Evolutionary conservation across 257 asterid species (phyloP).

Genomic region (Lycium ferocissimum): DNA sequence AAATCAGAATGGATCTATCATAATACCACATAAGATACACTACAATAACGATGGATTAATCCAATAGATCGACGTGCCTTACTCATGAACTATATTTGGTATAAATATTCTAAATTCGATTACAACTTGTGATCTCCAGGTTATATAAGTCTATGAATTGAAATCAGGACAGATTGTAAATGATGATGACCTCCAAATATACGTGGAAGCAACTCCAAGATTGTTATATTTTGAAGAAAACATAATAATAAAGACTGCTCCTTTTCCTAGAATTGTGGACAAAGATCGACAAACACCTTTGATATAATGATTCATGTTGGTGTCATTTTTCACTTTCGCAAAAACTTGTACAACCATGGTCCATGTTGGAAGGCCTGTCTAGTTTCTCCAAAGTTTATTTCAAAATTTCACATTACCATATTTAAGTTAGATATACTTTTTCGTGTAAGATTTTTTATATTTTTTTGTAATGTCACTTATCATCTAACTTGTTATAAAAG

Average conservation of each 20-base stretch:
- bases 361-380: constrained; percentile 16
- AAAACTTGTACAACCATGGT: background rate
- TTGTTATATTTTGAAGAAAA: background rate
- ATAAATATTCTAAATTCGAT: background rate
- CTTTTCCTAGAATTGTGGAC: constrained; percentile 16
- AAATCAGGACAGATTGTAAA: background rate
- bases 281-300: constrained; percentile 1
- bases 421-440: background rate
- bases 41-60: background rate
- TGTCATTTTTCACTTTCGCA: background rate
- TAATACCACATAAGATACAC: background rate
- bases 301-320: background rate
- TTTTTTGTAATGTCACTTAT: too few relatives aligned
- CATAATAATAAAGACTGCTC: background rate
- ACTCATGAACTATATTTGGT: background rate
- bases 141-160: too few relatives aligned
- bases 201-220: background rate
- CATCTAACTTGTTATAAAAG: too few relatives aligned
- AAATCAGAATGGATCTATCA: background rate
- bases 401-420: background rate
- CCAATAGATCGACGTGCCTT: background rate
- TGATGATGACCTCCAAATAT: background rate
- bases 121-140: background rate
- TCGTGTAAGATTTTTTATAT: background rate
- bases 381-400: constrained; percentile 8